phyloP scores from a whole-genome alignment of 2,329 filamentous ascomycete genomes.

The Talaromyces marneffei region DNA sequence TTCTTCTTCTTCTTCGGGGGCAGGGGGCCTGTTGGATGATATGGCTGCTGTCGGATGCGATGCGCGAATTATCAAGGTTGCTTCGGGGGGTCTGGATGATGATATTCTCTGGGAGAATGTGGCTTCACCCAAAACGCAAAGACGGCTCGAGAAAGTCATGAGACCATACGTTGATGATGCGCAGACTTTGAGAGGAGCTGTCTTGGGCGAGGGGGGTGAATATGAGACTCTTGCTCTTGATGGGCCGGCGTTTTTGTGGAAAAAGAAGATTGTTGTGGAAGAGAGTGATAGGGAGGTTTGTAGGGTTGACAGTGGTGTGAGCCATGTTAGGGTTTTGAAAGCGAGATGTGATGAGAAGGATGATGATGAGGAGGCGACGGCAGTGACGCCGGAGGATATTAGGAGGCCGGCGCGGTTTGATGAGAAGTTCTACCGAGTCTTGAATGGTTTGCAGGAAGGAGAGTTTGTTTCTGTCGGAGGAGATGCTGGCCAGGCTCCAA shows the following conservation, averaged over 20 bases:
- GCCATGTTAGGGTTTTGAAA: slow-evolving; percentile 60
- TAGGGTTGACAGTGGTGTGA: slow-evolving; percentile 67
- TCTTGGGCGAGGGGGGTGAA: slow-evolving; percentile 89
- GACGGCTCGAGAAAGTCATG: slow-evolving; percentile 45
- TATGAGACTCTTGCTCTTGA: slow-evolving; percentile 88
- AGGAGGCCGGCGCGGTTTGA: slow-evolving; percentile 63
- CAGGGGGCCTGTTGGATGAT: slow-evolving; percentile 60
- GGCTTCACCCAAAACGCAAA: slow-evolving; percentile 47
- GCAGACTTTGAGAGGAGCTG: slow-evolving; percentile 57
- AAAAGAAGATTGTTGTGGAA: slow-evolving; percentile 59
- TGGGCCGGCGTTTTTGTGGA: slow-evolving; percentile 70
- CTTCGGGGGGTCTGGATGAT: slow-evolving; percentile 80
- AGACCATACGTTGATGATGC: slow-evolving; percentile 47
- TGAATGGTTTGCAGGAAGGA: slow-evolving; percentile 18
- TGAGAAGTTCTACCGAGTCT: slow-evolving; percentile 47
- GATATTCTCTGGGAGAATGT: slow-evolving; percentile 76
- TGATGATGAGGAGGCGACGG: slow-evolving; percentile 4
- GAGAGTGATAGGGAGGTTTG: slow-evolving; percentile 51
- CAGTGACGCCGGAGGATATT: slow-evolving; percentile 22
- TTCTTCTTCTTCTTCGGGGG: neutral
- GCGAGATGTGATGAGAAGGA: slow-evolving; percentile 49
- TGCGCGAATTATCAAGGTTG: slow-evolving; percentile 90
- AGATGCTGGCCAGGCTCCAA: neutral
- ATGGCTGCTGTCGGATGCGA: slow-evolving; percentile 75
- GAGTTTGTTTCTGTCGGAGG: neutral